Conservation (phyloP, 176 grass and related monocot species). For the Oryza australiensis region DNA sequence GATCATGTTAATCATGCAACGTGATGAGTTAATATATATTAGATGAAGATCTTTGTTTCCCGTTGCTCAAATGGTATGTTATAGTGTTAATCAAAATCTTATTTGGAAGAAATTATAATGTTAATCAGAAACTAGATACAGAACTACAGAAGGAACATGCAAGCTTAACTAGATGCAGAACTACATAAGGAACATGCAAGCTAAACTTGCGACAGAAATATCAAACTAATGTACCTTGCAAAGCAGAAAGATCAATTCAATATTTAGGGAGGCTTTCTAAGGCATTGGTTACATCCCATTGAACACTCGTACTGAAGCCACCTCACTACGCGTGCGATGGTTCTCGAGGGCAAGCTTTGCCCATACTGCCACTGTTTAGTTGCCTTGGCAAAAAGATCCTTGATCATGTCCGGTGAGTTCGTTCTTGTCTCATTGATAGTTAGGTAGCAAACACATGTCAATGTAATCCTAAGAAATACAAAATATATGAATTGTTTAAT, state of each 20-base stretch:
- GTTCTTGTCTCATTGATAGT: too few species aligned
- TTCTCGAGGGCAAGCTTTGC: too few species aligned
- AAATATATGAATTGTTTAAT: too few species aligned
- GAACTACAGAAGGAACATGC: not conserved
- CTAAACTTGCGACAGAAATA: not conserved
- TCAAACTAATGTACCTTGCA: not conserved
- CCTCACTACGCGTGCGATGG: conserved; percentile 45
- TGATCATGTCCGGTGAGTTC: too few species aligned
- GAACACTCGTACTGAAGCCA: conserved; percentile 95
- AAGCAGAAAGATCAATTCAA: not conserved
- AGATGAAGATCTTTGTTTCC: not conserved
- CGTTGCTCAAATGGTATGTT: not conserved
- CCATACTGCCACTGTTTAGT: too few species aligned
- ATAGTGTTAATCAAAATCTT: too few species aligned
- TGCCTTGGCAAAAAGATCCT: conserved; percentile 41
- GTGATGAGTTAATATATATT: not conserved
- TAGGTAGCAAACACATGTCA: too few species aligned
- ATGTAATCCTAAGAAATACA: too few species aligned
- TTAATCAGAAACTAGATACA: not conserved
- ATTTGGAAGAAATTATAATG: too few species aligned
- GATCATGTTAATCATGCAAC: not conserved
- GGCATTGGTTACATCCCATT: not conserved
- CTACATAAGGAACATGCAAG: not conserved
- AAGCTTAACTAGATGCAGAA: not conserved
- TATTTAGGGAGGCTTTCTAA: conserved; percentile 38